Evolutionary conservation across 1,284 basidiomycete genomes (phyloP), one percentile per base, ranked within the genome.

Genomic region (Sanghuangporus weigelae): DNA sequence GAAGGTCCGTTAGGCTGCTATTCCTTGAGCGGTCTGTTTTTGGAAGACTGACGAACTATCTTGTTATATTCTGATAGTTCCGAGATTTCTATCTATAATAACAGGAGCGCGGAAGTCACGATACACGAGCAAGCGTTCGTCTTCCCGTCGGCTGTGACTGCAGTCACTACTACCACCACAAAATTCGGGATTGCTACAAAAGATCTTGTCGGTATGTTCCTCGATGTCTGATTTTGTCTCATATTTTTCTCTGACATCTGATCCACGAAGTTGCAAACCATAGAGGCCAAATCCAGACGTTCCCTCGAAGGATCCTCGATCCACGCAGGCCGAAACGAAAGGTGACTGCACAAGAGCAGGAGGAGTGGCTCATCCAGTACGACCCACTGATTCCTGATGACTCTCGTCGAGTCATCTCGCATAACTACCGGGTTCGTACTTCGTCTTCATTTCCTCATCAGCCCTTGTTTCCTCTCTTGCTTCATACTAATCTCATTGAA

Each of bases 161-260:
- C 91, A 0, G 73, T 97, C 21, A 76, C 85, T 0, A 84, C 88
- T 12, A 96, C 95, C 0, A 83, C 81, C 14, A 96, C 93, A 1
- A 92, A 90, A 73, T 93, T 89, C 68, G 96, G 96, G 1, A 94
- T 98, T 63, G 85, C 93, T 0, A 83, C 83, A 56, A 95, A 93
- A 73, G 92, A 96, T 69, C 76, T 98, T 35, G 84, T 98, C 57
- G 83, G 93, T 93, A 65, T 35, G 85, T 78, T 42, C 4, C 57
- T 16, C 39, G 46, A 19, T 60, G 21, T 2, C 16, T 42, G 12
- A 42, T n/a, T 57, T 21, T 39, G 53, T 12, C n/a, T 11, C 21
- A 21, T 19, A 23, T 5, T 31, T 57, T 6, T 49, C 10, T n/a
- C 12, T 36, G 31, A 38, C 53, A 21, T 4, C 55, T 66, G 1